Evolutionary conservation across 176 grass and related monocot species (phyloP), one percentile per base, ranked within the genome.

Genomic region (Phoenix roebelenii): DNA sequence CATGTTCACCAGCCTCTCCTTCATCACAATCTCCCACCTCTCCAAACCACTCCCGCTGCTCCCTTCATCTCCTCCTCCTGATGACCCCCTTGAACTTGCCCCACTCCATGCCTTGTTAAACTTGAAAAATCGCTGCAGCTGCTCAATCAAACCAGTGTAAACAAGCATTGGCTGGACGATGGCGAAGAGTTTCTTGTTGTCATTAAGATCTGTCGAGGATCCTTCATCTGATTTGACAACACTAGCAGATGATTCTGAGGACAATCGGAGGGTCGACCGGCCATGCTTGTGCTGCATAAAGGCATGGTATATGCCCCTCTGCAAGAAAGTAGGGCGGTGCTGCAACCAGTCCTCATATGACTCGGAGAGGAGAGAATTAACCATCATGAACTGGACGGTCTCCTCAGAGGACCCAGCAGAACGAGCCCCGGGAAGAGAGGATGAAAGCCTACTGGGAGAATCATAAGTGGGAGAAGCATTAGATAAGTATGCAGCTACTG

Each of bases 371-470:
- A 97, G 84, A 54, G 92, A 97, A 60, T 85, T 85, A 17, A 91
- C 87, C 92, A 97, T 97, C 92, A 97, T 97, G 56, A 88, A 97
- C 63, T 97, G 92, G 63, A 97, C 81, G 0, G 84, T 97, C 63
- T 97, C 92, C 72, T 97, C 92, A 0, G 75, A 75, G 14, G 76
- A 70, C 48, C 80, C 63, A 70, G 69, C 39, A 55, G 72, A 59
- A 50, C 91, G 86, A 25, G 86, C 62, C 60, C 80, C 86, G 66
- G 78, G 52, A 50, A 67, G 59, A 22, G 81, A 66, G 22, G 67
- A 26, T 19, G 58, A 72, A 57, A 57, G 51, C 35, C 74, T 52
- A 22, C 54, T 52, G 3, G 63, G 55, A 67, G 84, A 82, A 25
- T 89, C 82, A 1, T 68, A 25, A 23, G 67, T 26, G 52, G 70